phyloP scores from a whole-genome alignment of 2,329 filamentous ascomycete species.

The Alternaria gaisen region DNA sequence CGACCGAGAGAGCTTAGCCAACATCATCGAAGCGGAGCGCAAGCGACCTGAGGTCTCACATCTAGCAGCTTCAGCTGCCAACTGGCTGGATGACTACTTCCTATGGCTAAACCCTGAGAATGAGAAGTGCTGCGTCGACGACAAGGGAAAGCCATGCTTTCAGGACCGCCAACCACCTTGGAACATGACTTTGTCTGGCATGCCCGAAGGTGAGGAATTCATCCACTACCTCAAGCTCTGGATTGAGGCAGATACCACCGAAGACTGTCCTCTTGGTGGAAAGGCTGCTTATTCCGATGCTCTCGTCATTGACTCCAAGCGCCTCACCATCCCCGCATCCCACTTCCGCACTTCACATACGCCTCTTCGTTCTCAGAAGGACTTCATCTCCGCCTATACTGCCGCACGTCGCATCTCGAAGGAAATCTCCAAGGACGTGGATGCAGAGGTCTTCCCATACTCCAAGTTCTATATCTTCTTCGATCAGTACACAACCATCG shows the following conservation, averaged over 20 bases:
- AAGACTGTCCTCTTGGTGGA: constrained; percentile 86
- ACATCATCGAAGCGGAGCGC: constrained; percentile 91
- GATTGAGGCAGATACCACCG: constrained; percentile 79
- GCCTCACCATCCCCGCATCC: constrained; percentile 75
- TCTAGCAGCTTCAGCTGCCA: constrained; percentile 86
- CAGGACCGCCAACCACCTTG: constrained; percentile 77
- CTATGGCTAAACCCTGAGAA: constrained; percentile 86
- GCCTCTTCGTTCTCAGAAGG: constrained; percentile 83
- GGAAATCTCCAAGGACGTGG: constrained; percentile 75
- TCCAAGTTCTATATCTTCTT: constrained; percentile 99
- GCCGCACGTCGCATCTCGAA: constrained; percentile 87
- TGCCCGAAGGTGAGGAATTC: constrained; percentile 95
- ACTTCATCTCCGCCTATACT: constrained; percentile 92
- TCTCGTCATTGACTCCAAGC: constrained; percentile 76
- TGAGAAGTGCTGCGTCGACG: constrained; percentile 76
- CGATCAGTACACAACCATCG: constrained; percentile 91
- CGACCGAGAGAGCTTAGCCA: constrained; percentile 81
- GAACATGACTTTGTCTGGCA: constrained; percentile 88
- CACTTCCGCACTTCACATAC: constrained; percentile 94
- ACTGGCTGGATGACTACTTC: constrained; percentile 97
- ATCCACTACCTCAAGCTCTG: constrained; percentile 85
- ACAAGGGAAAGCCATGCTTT: constrained; percentile 75
- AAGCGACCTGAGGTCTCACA: constrained; percentile 89
- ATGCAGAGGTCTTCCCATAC: constrained; percentile 91
- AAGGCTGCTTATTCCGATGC: constrained; percentile 87